Conservation (phyloP, 495 filamentous ascomycete species). For the Penicillium odoratum region DNA sequence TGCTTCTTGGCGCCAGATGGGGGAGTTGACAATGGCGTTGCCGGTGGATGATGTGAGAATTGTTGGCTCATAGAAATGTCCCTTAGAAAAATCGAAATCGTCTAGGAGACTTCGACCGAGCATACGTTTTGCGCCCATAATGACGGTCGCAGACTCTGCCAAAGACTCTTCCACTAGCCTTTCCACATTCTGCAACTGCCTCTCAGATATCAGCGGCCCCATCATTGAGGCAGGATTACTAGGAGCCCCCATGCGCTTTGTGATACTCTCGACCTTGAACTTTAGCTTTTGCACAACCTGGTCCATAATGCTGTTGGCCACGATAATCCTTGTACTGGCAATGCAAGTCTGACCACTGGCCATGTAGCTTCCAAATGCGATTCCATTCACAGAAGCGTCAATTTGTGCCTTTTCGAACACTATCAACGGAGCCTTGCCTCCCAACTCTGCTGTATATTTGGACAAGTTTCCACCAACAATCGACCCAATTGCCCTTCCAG, state of each 20-base stretch:
- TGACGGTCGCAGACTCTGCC: slow-evolving; percentile 25
- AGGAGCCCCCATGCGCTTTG: slow-evolving; percentile 31
- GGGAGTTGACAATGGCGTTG: slow-evolving; percentile 13
- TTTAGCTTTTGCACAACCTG: slow-evolving; percentile 35
- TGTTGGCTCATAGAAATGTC: slow-evolving; percentile 61
- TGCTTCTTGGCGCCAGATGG: slow-evolving; percentile 44
- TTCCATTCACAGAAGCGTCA: slow-evolving; percentile 54
- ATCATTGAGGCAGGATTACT: slow-evolving; percentile 20
- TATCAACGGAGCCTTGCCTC: slow-evolving; percentile 60
- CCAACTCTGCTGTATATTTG: slow-evolving; percentile 58
- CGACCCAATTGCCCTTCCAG: slow-evolving; percentile 46
- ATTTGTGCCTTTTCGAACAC: slow-evolving; percentile 54
- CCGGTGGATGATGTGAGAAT: slow-evolving; percentile 35
- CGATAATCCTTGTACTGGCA: slow-evolving; percentile 58
- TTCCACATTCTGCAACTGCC: slow-evolving; percentile 20
- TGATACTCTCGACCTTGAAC: slow-evolving; percentile 40
- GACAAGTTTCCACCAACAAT: slow-evolving; percentile 52
- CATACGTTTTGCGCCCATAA: slow-evolving; percentile 38
- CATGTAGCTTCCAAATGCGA: slow-evolving; percentile 58
- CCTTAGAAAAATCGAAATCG: slow-evolving; percentile 34
- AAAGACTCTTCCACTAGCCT: slow-evolving; percentile 31
- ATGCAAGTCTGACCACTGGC: slow-evolving; percentile 65
- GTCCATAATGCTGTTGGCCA: slow-evolving; percentile 47
- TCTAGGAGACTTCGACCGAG: slow-evolving; percentile 24
- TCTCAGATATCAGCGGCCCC: slow-evolving; percentile 24